Evolutionary conservation across 148 eudicot species (phyloP).

Genomic region (Rhododendron vialii): DNA sequence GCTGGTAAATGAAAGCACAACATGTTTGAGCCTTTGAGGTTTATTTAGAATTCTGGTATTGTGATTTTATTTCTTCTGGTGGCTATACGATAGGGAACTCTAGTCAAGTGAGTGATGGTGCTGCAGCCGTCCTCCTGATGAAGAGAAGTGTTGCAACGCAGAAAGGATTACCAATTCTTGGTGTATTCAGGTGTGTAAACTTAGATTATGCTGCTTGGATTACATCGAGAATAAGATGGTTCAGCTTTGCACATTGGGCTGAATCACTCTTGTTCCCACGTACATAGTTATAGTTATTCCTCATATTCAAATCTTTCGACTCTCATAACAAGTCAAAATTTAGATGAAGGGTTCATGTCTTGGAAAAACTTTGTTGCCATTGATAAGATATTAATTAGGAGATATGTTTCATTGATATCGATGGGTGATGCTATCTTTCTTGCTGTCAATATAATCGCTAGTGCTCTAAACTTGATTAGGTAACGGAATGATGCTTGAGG

Average conservation of each 20-base stretch:
- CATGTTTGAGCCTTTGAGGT: not conserved
- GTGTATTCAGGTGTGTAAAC: conserved; percentile 70
- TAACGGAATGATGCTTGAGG: not conserved
- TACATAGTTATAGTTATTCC: not conserved
- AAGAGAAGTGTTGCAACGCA: conserved; percentile 83
- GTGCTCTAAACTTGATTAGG: not conserved
- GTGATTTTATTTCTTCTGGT: not conserved
- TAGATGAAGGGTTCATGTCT: not conserved
- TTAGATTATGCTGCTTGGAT: not conserved
- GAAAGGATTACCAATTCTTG: conserved; percentile 88
- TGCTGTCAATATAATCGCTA: not conserved
- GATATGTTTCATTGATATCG: not conserved
- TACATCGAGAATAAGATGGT: not conserved
- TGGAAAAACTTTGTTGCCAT: not conserved
- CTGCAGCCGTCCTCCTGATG: conserved; percentile 98
- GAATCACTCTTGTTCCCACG: not conserved
- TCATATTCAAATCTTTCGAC: not conserved
- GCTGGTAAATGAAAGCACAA: conserved; percentile 55
- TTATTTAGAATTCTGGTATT: not conserved
- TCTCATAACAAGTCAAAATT: not conserved
- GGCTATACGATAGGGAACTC: conserved; percentile 63
- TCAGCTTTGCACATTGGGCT: not conserved
- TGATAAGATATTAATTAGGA: not conserved
- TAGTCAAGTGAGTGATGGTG: conserved; percentile 97
- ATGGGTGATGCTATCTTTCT: not conserved